Percentiles rank a stretch among this genome's conserved stretches.
Conservation (phyloP, 345 rosid species). For the Pistacia integerrima region DNA sequence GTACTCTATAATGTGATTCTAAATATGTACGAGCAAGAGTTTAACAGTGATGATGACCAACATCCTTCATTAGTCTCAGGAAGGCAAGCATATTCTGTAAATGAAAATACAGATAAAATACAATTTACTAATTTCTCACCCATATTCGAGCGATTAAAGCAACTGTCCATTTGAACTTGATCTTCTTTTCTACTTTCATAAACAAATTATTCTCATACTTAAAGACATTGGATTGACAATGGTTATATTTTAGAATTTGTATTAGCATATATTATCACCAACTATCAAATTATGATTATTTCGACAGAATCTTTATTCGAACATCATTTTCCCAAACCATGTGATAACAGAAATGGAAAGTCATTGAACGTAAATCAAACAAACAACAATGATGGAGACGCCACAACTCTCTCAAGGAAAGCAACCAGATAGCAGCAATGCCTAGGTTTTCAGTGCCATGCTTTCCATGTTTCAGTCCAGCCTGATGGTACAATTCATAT, state of each 20-base stretch:
- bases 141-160: not conserved
- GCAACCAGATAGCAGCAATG: not conserved
- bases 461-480: not conserved
- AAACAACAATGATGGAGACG: not conserved
- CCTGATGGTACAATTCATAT: not conserved
- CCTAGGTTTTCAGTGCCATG: not conserved
- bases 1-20: not conserved
- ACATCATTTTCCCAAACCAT: not conserved
- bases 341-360: not conserved
- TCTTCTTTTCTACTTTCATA: not conserved
- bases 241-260: not conserved
- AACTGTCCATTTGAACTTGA: not conserved
- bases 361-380: not conserved
- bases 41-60: not conserved
- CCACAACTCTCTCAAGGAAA: not conserved
- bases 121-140: not conserved
- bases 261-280: not conserved
- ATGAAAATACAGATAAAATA: not conserved
- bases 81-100: not conserved
- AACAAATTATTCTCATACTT: not conserved
- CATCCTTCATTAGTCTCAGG: not conserved
- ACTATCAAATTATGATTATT: slow-evolving; percentile 6
- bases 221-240: not conserved
- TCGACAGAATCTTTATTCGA: slow-evolving; percentile 1
- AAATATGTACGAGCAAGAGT: not conserved